phyloP scores from a whole-genome alignment of 2,329 filamentous ascomycete genomes.

The Talaromyces sp. region DNA sequence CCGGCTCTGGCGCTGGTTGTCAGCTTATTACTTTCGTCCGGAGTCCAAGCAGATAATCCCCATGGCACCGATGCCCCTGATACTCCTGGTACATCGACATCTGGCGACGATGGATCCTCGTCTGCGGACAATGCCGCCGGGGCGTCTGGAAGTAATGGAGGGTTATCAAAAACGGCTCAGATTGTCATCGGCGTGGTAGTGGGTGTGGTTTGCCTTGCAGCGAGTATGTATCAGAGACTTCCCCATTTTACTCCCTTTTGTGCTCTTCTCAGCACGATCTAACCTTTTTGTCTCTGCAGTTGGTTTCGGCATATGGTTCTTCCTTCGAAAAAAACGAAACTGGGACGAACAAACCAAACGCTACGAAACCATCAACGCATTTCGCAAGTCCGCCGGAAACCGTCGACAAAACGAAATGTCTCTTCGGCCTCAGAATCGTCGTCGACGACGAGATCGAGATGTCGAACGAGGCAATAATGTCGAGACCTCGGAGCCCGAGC shows the following conservation, averaged over 20 bases:
- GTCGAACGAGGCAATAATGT: slow-evolving; percentile 1
- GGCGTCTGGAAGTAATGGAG: slow-evolving; percentile 9
- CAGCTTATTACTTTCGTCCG: slow-evolving; percentile 1
- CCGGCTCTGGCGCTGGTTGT: slow-evolving; percentile 5
- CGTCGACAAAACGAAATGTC: slow-evolving; percentile 5
- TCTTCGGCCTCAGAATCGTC: slow-evolving; percentile 4
- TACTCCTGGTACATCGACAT: background rate
- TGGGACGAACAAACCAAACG: slow-evolving; percentile 17
- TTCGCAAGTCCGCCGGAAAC: slow-evolving; percentile 1
- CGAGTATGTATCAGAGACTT: slow-evolving; percentile 17
- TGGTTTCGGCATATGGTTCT: slow-evolving; percentile 19
- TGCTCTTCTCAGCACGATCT: background rate
- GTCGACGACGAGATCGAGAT: slow-evolving; percentile 4
- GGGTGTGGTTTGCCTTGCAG: slow-evolving; percentile 20
- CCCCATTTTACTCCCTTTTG: background rate
- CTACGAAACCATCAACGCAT: slow-evolving; percentile 15
- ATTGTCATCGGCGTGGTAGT: slow-evolving; percentile 26
- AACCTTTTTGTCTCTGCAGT: slow-evolving; percentile 15
- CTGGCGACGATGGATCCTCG: background rate
- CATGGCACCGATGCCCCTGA: slow-evolving; percentile 10
- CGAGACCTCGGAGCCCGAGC: slow-evolving; percentile 17
- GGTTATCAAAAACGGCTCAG: slow-evolving; percentile 11
- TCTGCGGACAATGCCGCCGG: slow-evolving; percentile 10
- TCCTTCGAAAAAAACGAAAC: slow-evolving; percentile 20
- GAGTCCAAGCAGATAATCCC: slow-evolving; percentile 3